Evolutionary conservation across 2,329 filamentous ascomycete species (phyloP).

Genomic region (Cadophora malorum): DNA sequence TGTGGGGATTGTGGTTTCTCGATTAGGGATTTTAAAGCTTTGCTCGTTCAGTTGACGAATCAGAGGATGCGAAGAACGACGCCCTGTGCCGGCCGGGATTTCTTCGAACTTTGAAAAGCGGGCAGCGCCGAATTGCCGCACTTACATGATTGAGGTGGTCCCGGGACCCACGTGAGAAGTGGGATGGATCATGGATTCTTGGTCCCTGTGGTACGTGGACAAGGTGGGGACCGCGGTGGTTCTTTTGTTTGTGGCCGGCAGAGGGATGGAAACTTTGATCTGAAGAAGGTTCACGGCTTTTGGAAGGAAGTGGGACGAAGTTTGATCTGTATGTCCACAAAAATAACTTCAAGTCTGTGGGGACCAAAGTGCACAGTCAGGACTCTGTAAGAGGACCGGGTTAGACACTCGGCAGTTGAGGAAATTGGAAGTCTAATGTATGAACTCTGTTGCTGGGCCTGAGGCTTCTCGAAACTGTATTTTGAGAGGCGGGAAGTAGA

Average conservation of each 20-base stretch:
- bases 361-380: conserved; percentile 13
- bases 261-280: not conserved
- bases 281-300: not conserved
- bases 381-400: conserved; percentile 3
- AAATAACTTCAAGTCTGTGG: conserved; percentile 1
- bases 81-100: not conserved
- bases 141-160: not conserved
- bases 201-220: not conserved
- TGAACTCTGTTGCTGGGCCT: not conserved
- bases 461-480: not conserved
- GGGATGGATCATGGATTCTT: not conserved
- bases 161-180: conserved; percentile 10
- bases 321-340: not conserved
- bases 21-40: not conserved
- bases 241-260: not conserved
- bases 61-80: not conserved
- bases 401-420: conserved; percentile 7
- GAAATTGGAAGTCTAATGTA: conserved; percentile 1
- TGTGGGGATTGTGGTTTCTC: not conserved
- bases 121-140: not conserved
- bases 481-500: not conserved
- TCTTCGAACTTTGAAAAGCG: conserved; percentile 7
- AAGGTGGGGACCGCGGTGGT: not conserved
- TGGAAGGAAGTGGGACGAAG: not conserved
- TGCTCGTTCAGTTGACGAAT: conserved; percentile 17